Evolutionary conservation across 2,329 filamentous ascomycete genomes (phyloP).

Genomic region (Cercospora sojina): DNA sequence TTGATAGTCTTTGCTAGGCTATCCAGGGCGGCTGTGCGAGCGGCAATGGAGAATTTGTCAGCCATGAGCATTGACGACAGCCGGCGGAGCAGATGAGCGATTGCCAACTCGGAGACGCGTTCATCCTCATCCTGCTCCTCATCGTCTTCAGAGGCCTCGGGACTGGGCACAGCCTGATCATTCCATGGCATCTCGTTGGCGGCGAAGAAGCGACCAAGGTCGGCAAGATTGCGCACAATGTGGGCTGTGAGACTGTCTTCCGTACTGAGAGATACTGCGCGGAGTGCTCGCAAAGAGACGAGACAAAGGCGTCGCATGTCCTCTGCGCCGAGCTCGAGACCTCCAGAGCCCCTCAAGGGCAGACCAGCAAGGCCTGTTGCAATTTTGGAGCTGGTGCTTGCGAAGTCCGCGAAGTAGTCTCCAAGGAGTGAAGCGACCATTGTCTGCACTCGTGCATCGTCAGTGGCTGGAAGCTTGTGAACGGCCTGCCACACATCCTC

Average conservation of each 20-base stretch:
- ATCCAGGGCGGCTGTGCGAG: constrained; percentile 69
- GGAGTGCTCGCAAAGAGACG: constrained; percentile 60
- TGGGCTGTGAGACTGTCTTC: constrained; percentile 76
- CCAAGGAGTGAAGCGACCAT: constrained; percentile 72
- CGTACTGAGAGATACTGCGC: constrained; percentile 55
- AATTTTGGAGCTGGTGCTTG: constrained; percentile 56
- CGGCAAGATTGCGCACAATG: constrained; percentile 76
- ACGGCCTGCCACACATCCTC: constrained; percentile 70
- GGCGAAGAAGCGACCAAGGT: constrained; percentile 67
- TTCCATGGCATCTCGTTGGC: constrained; percentile 56
- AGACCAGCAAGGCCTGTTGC: constrained; percentile 54
- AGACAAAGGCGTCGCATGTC: constrained; percentile 62
- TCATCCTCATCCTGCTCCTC: constrained; percentile 41
- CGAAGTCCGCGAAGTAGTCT: constrained; percentile 77
- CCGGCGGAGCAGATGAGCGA: constrained; percentile 76
- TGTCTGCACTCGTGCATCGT: constrained; percentile 72
- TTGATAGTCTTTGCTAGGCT: constrained; percentile 69
- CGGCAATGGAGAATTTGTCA: constrained; percentile 61
- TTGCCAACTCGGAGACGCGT: constrained; percentile 47
- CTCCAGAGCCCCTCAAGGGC: constrained; percentile 67
- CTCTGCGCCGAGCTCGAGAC: constrained; percentile 64
- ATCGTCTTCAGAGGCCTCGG: constrained; percentile 44
- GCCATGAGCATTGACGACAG: constrained; percentile 67
- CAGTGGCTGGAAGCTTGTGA: constrained; percentile 67
- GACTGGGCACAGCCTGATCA: constrained; percentile 45